Base-by-base conservation (phyloP, 345 rosid genomes). In the Euclidium syriacum region DNA sequence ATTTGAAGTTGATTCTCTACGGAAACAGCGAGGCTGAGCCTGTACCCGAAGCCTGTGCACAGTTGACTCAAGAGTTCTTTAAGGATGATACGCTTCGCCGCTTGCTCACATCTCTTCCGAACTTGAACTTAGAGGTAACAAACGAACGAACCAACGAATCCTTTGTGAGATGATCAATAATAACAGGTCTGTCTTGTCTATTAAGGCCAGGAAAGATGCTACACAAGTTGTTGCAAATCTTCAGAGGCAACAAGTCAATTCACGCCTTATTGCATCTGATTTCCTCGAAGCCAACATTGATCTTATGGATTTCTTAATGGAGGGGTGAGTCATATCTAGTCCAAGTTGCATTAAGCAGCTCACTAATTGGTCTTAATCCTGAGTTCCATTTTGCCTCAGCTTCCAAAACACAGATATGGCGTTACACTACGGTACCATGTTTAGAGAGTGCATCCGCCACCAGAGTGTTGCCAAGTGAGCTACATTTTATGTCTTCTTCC, bases 11-110 rank as follows among this genome's bases (percentile, higher is more conserved):
- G 0, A 83, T 90, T 81, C 91, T 94, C 19, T 94, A 94, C 67
- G 99, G 99, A 30, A 76, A 90, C 67, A 90, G 96, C 58, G 99
- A 94, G 70, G 73, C 97, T 36, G 99, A 94, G 80, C 99, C 99
- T 24, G 78, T 94, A 1, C 29, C 96, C 1, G 97, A 94, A 79
- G 95, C 96, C 22, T 94, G 99, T 75, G 81, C 87, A 0, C 96
- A 90, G 68, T 70, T 90, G 72, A 94, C 99, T 74, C 90, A 78
- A 58, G 97, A 90, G 72, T 94, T 94, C 74, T 90, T 94, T 72
- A 84, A 67, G 75, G 92, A 80, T 56, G 81, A 94, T 73, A 85
- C 95, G 0, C 72, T 94, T 43, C 79, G 95, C 25, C 83, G 83
- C 32, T 64, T 94, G 73, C 82, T 94, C 33, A 68, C 61, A 4